phyloP scores from a whole-genome alignment of 108 stramenopile genomes.

The Cyclostephanos invisitatus region DNA sequence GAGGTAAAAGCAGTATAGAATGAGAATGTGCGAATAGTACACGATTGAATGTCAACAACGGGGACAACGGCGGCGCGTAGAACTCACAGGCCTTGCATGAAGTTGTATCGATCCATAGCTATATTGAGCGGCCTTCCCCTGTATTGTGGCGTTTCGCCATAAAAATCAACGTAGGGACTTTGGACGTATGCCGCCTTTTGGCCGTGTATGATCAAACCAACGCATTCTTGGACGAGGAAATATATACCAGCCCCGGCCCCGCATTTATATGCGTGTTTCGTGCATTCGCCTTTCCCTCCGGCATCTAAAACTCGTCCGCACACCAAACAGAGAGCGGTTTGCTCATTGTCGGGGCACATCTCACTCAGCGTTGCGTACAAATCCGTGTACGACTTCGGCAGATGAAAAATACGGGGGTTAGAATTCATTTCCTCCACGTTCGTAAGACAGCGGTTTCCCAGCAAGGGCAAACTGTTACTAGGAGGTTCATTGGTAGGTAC shows the following conservation, averaged over 20 bases:
- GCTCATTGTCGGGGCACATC: constrained; percentile 74
- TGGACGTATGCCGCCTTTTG: constrained; percentile 86
- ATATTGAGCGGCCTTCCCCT: constrained; percentile 84
- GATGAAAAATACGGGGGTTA: constrained; percentile 52
- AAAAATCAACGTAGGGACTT: constrained; percentile 93
- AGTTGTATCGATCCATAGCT: constrained; percentile 64
- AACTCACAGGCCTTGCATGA: constrained; percentile 72
- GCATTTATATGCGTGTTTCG: constrained; percentile 81
- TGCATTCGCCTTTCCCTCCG: constrained; percentile 88
- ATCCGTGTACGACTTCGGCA: constrained; percentile 88
- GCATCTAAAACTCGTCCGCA: constrained; percentile 88
- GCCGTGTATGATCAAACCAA: constrained; percentile 85
- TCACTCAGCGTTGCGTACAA: constrained; percentile 76
- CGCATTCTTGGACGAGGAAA: constrained; percentile 93
- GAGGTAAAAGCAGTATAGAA: background rate
- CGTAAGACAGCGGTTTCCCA: constrained; percentile 16
- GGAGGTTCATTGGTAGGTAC: constrained; percentile 11
- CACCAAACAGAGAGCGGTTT: constrained; percentile 81
- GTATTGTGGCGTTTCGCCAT: constrained; percentile 91
- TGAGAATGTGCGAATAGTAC: background rate
- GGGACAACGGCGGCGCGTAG: background rate
- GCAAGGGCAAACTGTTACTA: constrained; percentile 28
- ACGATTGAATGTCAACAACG: background rate
- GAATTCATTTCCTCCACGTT: constrained; percentile 5
- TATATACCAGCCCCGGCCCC: constrained; percentile 91